Percentiles rank a stretch among this genome's conserved stretches.
Conservation (phyloP, 805 yeast species). For the Ogataea naganishii region DNA sequence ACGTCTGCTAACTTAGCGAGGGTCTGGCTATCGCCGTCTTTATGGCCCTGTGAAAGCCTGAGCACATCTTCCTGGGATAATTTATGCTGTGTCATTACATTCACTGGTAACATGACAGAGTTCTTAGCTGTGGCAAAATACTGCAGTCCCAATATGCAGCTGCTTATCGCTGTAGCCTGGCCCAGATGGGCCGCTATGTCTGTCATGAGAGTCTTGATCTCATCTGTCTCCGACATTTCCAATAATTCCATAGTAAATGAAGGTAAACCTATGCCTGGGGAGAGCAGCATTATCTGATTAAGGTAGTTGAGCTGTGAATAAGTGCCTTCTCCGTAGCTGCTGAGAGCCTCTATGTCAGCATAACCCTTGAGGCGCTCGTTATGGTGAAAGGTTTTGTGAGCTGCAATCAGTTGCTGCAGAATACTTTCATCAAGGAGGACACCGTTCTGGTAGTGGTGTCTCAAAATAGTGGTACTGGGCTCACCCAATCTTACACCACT, state of each 20-base stretch:
- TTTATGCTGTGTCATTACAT: constrained; percentile 40
- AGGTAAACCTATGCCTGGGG: constrained; percentile 50
- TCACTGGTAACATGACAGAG: constrained; percentile 55
- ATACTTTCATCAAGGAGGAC: constrained; percentile 42
- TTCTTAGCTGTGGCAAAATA: constrained; percentile 46
- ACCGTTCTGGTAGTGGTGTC: constrained; percentile 41
- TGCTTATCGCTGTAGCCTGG: constrained; percentile 67
- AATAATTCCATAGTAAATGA: constrained; percentile 33
- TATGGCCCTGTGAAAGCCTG: constrained; percentile 36
- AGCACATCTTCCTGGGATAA: constrained; percentile 60
- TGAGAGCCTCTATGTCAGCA: constrained; percentile 42
- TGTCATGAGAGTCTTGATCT: constrained; percentile 26
- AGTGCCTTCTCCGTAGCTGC: constrained; percentile 75
- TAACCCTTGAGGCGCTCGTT: constrained; percentile 35
- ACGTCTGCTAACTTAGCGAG: constrained; percentile 42
- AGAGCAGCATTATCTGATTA: constrained; percentile 49
- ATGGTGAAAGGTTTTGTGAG: constrained; percentile 45
- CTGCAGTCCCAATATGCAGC: constrained; percentile 49
- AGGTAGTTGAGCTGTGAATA: constrained; percentile 66
- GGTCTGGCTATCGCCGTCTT: constrained; percentile 16
- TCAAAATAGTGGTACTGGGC: constrained; percentile 54
- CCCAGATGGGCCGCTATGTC: constrained; percentile 77
- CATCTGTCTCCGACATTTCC: constrained; percentile 26
- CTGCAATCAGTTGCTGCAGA: constrained; percentile 51
- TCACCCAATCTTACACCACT: constrained; percentile 38